A percentile compares a stretch with the other conserved stretches of the same genome.
Conservation (phyloP, 2,329 filamentous ascomycete genomes). For the Periglandula ipomoeae region DNA sequence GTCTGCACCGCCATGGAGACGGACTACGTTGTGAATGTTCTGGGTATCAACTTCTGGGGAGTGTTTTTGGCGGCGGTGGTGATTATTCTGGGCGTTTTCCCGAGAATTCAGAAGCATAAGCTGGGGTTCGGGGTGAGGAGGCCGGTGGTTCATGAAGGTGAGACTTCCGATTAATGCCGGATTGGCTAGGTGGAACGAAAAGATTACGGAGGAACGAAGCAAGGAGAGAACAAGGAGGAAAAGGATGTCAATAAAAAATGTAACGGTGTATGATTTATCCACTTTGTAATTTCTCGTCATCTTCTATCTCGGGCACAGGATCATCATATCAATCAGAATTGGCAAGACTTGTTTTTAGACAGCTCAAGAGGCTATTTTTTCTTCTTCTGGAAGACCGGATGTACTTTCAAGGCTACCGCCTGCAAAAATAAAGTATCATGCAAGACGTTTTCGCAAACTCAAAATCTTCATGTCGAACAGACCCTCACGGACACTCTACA, state of each 20-base stretch:
- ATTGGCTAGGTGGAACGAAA: background rate
- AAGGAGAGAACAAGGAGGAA: background rate
- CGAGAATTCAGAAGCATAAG: slow-evolving; percentile 76
- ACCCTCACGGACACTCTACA: too few relatives aligned
- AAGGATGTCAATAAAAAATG: background rate
- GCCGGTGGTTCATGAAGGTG: background rate
- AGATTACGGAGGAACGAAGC: background rate
- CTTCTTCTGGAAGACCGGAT: too few relatives aligned
- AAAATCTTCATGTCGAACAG: too few relatives aligned
- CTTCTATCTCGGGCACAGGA: too few relatives aligned
- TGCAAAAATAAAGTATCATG: too few relatives aligned
- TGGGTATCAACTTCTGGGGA: slow-evolving; percentile 70
- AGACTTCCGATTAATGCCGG: background rate
- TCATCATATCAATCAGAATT: too few relatives aligned
- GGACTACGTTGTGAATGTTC: slow-evolving; percentile 56
- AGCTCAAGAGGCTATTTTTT: too few relatives aligned
- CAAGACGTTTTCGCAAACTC: too few relatives aligned
- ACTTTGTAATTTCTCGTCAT: too few relatives aligned
- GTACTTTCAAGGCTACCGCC: too few relatives aligned
- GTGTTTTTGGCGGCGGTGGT: slow-evolving; percentile 57
- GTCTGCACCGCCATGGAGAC: slow-evolving; percentile 70
- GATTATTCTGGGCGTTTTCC: slow-evolving; percentile 61
- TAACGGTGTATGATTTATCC: background rate
- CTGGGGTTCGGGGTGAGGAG: slow-evolving; percentile 2
- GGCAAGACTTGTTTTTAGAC: too few relatives aligned